These are phyloP conservation scores for Lolium multiflorum DNA, from an alignment of 176 grass and related monocot species.

Conservation along the genomic window DNA sequence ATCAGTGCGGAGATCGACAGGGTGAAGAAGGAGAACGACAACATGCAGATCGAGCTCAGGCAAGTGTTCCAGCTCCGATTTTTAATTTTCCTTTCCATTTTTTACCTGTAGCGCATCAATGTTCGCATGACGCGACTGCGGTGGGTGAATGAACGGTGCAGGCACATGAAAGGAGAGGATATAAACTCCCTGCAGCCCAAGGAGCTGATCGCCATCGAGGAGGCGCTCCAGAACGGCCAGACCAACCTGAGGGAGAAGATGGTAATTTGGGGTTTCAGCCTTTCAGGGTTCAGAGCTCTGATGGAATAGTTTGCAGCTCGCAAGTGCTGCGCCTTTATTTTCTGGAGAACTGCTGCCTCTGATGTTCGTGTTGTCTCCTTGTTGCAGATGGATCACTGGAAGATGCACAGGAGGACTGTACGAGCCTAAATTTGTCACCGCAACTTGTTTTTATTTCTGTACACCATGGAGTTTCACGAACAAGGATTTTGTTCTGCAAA, in stretches of 20 bases:
- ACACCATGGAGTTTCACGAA: background rate
- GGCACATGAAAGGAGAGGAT: conserved; percentile 94
- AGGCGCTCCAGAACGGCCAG: conserved; percentile 71
- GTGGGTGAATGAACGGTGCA: conserved; percentile 24
- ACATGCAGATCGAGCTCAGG: conserved; percentile 99
- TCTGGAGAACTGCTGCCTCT: background rate
- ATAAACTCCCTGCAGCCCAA: conserved; percentile 83
- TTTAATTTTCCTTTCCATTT: background rate
- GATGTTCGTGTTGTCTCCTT: conserved; percentile 15
- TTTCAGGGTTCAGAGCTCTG: background rate
- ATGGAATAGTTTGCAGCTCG: background rate
- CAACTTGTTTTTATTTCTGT: background rate
- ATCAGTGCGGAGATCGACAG: conserved; percentile 86
- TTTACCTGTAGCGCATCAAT: background rate
- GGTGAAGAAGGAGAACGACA: conserved; percentile 96
- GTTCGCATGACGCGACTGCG: background rate
- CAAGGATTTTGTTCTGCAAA: background rate
- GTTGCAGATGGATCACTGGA: conserved; percentile 83
- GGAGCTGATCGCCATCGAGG: conserved; percentile 89
- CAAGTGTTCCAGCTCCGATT: conserved; percentile 32
- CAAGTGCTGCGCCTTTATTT: background rate
- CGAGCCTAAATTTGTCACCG: conserved; percentile 8
- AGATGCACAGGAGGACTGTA: conserved; percentile 83
- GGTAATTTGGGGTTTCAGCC: conserved; percentile 47
- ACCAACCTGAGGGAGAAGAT: conserved; percentile 68